Evolutionary conservation across 1,284 basidiomycete species (phyloP), one percentile per base, ranked within the genome.

Genomic region (Puccinia polysora): DNA sequence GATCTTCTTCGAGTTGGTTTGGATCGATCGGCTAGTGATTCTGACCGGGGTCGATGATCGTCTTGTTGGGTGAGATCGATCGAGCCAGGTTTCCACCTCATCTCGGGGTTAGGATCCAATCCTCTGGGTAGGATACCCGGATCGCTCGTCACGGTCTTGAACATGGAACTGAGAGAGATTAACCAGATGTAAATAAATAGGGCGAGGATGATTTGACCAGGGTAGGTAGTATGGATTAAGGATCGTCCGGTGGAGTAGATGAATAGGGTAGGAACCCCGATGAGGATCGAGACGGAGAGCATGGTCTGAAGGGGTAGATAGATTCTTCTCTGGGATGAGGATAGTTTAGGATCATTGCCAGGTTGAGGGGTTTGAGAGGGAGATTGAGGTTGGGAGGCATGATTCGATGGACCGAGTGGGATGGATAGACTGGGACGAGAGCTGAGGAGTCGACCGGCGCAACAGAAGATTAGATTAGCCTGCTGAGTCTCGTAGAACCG

Each of bases 81-180:
- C 12, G 52, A 15, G 6, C 32, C 5, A 71, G 75, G 72, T 76
- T 76, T 7, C 78, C 78, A 65, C 14, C 28, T n/a, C 20, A 49
- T 49, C n/a, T 50, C 45, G n/a, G 79, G 79, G 25, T 77, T 74
- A 3, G 78, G 75, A 56, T 79, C 79, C 1, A 80, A 64, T 20
- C 74, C 65, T 12, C 79, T 75, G 18, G 79, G 79, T 2, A 80
- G 45, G 58, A 80, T 75, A 20, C 79, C 79, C 0, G 79, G 79
- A 56, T 80, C 79, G 1, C 78, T 77, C 25, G 77, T 75, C 36
- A 74, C 73, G 45, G 63, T 36, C n/a, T 50, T 64, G 62, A 28
- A 14, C 38, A 73, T 58, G 12, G 62, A 20, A 32, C 18, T n/a
- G 20, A 70, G 18, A 20, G 18, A 6, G 60, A 74, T 20, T 14